Evolutionary conservation across 164 flowering plant genomes (phyloP).

Genomic region (Malania oleifera): DNA sequence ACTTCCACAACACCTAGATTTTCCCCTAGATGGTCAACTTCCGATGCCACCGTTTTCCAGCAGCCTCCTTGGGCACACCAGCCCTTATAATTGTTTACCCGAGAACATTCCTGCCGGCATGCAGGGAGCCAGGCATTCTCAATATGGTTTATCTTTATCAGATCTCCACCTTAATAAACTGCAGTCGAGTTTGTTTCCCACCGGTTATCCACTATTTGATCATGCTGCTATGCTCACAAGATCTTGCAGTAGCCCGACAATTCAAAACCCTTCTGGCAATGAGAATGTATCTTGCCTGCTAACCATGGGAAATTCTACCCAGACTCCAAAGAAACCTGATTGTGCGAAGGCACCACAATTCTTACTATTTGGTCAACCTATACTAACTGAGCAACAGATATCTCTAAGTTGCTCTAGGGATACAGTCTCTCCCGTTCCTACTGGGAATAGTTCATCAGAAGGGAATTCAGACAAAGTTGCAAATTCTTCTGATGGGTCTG

Average conservation of each 20-base stretch:
- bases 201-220: conserved; percentile 31
- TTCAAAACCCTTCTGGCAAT: conserved; percentile 20
- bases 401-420: conserved; percentile 42
- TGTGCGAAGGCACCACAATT: conserved; percentile 39
- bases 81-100: conserved; percentile 39
- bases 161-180: conserved; percentile 47
- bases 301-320: conserved; percentile 34
- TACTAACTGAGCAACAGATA: conserved; percentile 57
- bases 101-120: conserved; percentile 59
- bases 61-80: conserved; percentile 46
- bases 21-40: conserved; percentile 43
- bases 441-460: conserved; percentile 42
- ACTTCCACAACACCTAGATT: conserved; percentile 48
- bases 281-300: conserved; percentile 45
- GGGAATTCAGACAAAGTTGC: conserved; percentile 35
- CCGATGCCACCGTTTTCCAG: conserved; percentile 38
- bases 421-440: conserved; percentile 29
- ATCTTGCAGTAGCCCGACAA: conserved; percentile 18
- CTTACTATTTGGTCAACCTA: conserved; percentile 61
- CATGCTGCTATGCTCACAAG: conserved; percentile 22
- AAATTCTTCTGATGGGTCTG: conserved; percentile 39
- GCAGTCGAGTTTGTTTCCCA: conserved; percentile 36
- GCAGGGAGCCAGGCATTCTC: conserved; percentile 67
- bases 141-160: conserved; percentile 37
- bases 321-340: conserved; percentile 25